A percentile compares a stretch with the other conserved stretches of the same genome.
Evolutionary conservation across 2,329 filamentous ascomycete species (phyloP).

Genomic region (Fusarium newnesense): DNA sequence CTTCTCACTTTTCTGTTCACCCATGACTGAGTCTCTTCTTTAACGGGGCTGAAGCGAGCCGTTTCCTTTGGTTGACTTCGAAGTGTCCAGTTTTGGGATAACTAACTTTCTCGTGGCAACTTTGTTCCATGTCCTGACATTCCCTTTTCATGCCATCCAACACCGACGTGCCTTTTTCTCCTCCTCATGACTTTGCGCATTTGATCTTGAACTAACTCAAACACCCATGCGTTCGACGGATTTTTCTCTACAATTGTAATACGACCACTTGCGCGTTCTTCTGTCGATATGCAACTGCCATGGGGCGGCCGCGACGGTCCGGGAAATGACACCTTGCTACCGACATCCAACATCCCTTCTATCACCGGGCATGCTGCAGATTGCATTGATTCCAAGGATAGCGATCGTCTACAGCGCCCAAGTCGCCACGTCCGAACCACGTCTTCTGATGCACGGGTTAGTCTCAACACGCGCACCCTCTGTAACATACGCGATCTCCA

Average conservation of each 20-base stretch:
- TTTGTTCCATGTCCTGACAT: conserved; percentile 28
- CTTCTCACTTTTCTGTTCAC: conserved; percentile 18
- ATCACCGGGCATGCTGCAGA: conserved; percentile 47
- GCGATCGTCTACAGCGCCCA: conserved; percentile 43
- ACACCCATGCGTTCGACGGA: conserved; percentile 37
- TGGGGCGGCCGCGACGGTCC: conserved; percentile 50
- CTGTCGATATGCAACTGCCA: conserved; percentile 51
- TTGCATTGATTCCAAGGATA: conserved; percentile 37
- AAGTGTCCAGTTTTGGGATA: conserved; percentile 10
- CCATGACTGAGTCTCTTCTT: conserved; percentile 22
- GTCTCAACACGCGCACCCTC: conserved; percentile 20
- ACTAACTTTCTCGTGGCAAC: conserved; percentile 21
- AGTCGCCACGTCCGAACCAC: conserved; percentile 59
- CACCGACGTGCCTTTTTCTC: conserved; percentile 10
- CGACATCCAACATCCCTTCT: conserved; percentile 48
- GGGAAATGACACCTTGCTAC: conserved; percentile 48
- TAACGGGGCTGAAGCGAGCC: conserved; percentile 21
- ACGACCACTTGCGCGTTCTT: conserved; percentile 30
- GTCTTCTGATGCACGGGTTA: conserved; percentile 66
- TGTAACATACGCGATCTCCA: not conserved
- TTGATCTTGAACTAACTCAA: conserved; percentile 20
- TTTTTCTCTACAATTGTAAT: conserved; percentile 30
- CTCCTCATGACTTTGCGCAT: conserved; percentile 41
- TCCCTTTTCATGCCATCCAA: conserved; percentile 17
- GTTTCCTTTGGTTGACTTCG: conserved; percentile 20